A percentile compares a stretch with the other conserved stretches of the same genome.
Evolutionary conservation across 495 filamentous ascomycete genomes (phyloP).

Genomic region (Podospora appendiculata): DNA sequence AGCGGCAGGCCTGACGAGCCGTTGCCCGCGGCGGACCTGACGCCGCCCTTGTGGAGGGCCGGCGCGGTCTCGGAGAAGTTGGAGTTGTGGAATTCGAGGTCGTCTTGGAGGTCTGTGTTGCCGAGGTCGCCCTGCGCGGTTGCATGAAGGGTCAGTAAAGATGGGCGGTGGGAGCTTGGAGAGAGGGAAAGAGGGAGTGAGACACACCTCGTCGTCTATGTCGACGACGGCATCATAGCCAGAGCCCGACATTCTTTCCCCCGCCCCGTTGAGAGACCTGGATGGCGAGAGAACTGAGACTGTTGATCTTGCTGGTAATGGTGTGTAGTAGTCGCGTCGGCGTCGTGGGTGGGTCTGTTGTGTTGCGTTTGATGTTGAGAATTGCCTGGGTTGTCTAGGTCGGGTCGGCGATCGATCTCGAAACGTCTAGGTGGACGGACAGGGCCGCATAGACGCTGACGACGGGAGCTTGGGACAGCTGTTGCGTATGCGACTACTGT

Average conservation of each 20-base stretch:
- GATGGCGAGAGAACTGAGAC: background rate
- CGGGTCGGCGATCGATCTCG: background rate
- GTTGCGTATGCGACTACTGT: constrained; percentile 2
- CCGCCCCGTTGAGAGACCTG: background rate
- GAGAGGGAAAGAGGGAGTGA: background rate
- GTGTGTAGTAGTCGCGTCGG: background rate
- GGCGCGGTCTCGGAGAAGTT: constrained; percentile 48
- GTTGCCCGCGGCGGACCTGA: background rate
- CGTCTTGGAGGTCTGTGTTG: constrained; percentile 94
- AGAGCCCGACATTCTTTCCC: constrained; percentile 59
- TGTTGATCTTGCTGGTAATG: background rate
- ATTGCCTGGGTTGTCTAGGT: background rate
- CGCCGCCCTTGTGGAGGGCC: constrained; percentile 42
- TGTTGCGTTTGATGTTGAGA: background rate
- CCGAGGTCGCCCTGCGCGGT: constrained; percentile 81
- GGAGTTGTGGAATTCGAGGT: constrained; percentile 97
- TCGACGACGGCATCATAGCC: constrained; percentile 98
- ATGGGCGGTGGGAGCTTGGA: background rate
- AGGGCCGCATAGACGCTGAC: background rate
- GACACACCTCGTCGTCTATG: constrained; percentile 66
- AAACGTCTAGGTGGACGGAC: background rate
- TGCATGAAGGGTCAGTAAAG: background rate
- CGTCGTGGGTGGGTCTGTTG: background rate
- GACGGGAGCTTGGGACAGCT: constrained; percentile 18
- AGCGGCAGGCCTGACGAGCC: constrained; percentile 52